Base-by-base conservation (phyloP, 2,329 filamentous ascomycete genomes). In the Penicillium sp. region DNA sequence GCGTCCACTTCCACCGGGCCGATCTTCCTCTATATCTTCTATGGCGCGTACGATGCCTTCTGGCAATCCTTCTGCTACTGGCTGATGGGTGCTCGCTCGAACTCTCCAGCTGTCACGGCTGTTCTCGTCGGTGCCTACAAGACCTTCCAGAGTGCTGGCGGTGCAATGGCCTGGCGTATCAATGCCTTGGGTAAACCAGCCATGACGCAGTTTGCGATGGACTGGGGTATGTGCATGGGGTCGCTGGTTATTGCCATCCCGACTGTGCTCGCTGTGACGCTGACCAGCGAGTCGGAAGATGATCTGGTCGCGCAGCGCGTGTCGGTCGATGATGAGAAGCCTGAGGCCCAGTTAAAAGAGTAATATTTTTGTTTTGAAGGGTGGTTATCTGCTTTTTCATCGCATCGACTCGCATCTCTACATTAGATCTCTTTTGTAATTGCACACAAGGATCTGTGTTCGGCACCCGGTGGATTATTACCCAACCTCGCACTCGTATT, bases 21-120 rank as follows among this genome's bases (percentile, higher is more conserved):
- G 8, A 86, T 89, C 61, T 83, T 88, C 61, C 73, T 89, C 12
- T 88, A 88, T 74, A 84, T 88, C 66, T 87, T 87, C 71, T 89
- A 42, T 7, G 39, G 39, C 24, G 24, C 39, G 6, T 42, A 84
- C 63, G 86, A 89, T 65, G 84, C 85, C 1, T 76, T 84, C 15
- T 88, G 84, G 84, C 85, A 88, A 67, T 83, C 81, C 2, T 80
- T 75, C 56, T 82, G 84, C 45, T 87, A 87, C 74, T 87, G 84
- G 84, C 63, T 78, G n/a, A 75, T 79, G 47, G 76, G 77, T 9
- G 73, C 77, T 1, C 68, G 71, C 52, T 76, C 72, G 18, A 77
- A 79, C 61, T 74, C 68, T 13, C 66, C 75, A 0, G 69, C 66
- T 0, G 62, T 70, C 8, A 69, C 74, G 0, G 88, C 39, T 13